phyloP scores from a whole-genome alignment of 179 eudicot genomes.

The Patellifolia procumbens region DNA sequence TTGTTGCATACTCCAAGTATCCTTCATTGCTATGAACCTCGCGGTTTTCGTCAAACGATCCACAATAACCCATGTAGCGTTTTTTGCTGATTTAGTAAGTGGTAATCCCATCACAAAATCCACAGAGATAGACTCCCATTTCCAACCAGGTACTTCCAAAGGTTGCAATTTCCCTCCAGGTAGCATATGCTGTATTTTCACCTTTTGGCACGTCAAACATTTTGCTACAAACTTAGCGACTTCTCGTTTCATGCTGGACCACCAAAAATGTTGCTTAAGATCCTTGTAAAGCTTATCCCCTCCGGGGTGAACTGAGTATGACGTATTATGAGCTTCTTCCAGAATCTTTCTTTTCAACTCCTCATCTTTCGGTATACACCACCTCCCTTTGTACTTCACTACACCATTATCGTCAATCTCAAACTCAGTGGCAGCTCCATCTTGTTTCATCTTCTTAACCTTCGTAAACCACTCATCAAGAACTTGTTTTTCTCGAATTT shows the following conservation, averaged over 20 bases:
- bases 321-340: background rate
- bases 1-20: no score
- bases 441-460: background rate
- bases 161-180: background rate
- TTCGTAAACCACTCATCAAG: no score
- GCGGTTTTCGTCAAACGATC: no score
- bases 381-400: background rate
- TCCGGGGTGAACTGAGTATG: background rate
- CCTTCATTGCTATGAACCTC: no score
- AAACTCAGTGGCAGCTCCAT: background rate
- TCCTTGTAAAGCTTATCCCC: background rate
- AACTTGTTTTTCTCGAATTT: no score
- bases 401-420: background rate
- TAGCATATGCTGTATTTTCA: no score
- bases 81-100: no score
- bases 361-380: background rate
- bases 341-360: background rate
- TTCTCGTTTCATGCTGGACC: background rate
- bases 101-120: conserved; percentile 9
- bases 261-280: background rate
- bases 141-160: background rate
- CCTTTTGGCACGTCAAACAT: no score
- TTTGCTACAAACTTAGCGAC: no score
- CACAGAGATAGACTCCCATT: background rate
- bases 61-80: background rate